Percentiles rank a stretch among this genome's conserved stretches.
These are phyloP conservation scores for Fusarium austroafricanum DNA, from an alignment of 2,329 filamentous ascomycete genomes.

Conservation along the genomic window DNA sequence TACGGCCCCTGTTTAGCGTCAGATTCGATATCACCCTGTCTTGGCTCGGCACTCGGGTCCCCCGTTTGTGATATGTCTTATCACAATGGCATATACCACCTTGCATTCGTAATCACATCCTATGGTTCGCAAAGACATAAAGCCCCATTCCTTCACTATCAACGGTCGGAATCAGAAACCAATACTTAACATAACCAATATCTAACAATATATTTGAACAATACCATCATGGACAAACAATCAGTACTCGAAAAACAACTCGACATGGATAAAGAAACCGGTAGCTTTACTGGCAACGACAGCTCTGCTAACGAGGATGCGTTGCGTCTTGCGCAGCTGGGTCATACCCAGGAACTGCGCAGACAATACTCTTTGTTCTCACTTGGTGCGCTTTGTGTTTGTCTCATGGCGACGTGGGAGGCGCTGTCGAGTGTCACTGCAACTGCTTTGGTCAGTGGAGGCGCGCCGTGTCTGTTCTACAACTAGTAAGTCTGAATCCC, in stretches of 20 bases:
- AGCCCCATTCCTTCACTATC: too few relatives aligned
- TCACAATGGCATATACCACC: too few relatives aligned
- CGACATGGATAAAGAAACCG: slow-evolving; percentile 12
- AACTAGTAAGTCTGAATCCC: slow-evolving; percentile 17
- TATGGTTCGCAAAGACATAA: too few relatives aligned
- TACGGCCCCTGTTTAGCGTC: slow-evolving; percentile 18
- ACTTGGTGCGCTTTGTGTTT: slow-evolving; percentile 57
- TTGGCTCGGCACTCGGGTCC: too few relatives aligned
- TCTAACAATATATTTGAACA: background rate
- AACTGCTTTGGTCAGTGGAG: slow-evolving; percentile 57
- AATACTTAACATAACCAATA: too few relatives aligned
- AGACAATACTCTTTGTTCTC: slow-evolving; percentile 56
- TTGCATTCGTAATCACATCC: too few relatives aligned
- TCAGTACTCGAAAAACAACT: background rate
- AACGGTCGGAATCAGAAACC: too few relatives aligned
- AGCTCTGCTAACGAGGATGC: slow-evolving; percentile 19
- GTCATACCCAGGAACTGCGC: slow-evolving; percentile 48
- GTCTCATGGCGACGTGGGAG: slow-evolving; percentile 65
- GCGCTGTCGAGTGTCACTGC: slow-evolving; percentile 59
- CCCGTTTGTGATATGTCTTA: too few relatives aligned
- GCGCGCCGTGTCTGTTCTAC: slow-evolving; percentile 59
- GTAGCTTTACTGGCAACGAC: background rate
- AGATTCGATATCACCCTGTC: background rate
- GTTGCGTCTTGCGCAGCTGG: slow-evolving; percentile 45
- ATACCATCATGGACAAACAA: background rate